A percentile compares a stretch with the other conserved stretches of the same genome.
Evolutionary conservation across 164 flowering plant genomes (phyloP).

Genomic region (Stephania yunnanensis): DNA sequence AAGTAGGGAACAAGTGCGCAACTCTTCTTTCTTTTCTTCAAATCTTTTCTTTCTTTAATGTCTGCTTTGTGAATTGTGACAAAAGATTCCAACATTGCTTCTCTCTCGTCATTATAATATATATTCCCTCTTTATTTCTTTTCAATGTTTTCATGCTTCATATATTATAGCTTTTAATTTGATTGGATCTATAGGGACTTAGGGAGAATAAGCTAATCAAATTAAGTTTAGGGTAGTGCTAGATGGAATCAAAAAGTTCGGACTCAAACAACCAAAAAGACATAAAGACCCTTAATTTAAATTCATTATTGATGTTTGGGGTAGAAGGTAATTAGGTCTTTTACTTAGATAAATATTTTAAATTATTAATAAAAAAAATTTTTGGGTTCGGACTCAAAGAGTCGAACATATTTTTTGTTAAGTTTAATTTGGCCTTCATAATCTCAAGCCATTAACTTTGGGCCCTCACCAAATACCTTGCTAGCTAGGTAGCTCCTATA

Average conservation of each 20-base stretch:
- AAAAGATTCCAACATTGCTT: conserved; percentile 35
- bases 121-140: conserved; percentile 11
- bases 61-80: conserved; percentile 18
- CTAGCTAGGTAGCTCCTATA: no score
- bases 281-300: no score
- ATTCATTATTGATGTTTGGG: no score
- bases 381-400: no score
- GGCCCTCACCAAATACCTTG: no score
- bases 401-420: no score
- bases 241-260: no score
- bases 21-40: conserved; percentile 3
- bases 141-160: neutral
- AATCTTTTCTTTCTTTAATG: conserved; percentile 3
- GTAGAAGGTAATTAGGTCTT: no score
- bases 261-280: no score
- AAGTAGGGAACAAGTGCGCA: conserved; percentile 22
- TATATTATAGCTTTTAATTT: neutral
- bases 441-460: neutral
- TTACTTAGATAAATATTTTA: no score
- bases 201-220: neutral
- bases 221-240: neutral
- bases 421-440: neutral
- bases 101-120: no score
- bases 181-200: neutral
- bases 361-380: no score